Evolutionary conservation across 371 early-diverging fungal species (phyloP).

Genomic region (Amoeboaphelidium occidentale): DNA sequence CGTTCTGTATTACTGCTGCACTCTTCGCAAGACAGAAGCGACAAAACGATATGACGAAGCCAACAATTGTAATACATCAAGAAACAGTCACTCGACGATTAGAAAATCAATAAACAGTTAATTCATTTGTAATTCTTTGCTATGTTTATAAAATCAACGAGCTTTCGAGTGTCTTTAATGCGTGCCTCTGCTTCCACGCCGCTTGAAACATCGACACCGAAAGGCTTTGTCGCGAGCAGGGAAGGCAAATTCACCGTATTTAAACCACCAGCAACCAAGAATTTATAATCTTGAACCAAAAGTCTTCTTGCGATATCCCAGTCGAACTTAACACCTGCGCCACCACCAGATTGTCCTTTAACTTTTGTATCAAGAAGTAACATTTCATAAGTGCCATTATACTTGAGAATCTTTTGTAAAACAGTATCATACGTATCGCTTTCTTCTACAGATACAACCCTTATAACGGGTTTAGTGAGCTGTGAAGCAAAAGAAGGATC

Average conservation of each 20-base stretch:
- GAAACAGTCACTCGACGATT: no score
- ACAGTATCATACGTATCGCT: conserved; percentile 9
- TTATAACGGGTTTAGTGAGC: conserved; percentile 60
- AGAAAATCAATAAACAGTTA: no score
- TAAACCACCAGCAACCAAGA: conserved; percentile 76
- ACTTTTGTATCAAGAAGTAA: conserved; percentile 27
- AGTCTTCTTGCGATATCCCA: conserved; percentile 33
- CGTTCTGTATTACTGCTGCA: no score
- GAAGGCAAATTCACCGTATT: conserved; percentile 47
- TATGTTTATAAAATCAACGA: conserved; percentile 1
- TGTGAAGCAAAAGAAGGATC: conserved; percentile 27
- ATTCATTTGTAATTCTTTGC: no score
- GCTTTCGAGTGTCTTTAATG: conserved; percentile 6
- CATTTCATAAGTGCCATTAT: conserved; percentile 5
- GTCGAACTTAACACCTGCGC: conserved; percentile 16
- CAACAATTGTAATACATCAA: no score
- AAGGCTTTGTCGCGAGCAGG: conserved; percentile 43
- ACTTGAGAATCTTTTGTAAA: conserved; percentile 1
- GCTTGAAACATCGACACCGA: conserved; percentile 76
- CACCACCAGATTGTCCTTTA: conserved; percentile 11
- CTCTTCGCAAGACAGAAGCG: no score
- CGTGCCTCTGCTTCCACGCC: conserved; percentile 45
- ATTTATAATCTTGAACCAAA: conserved; percentile 18
- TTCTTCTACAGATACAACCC: conserved; percentile 55
- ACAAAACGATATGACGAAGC: no score